Percentiles rank a stretch among this genome's conserved stretches.
These are phyloP conservation scores for Elsinoe arachidis DNA, from an alignment of 2,329 filamentous ascomycete species.

Conservation along the genomic window DNA sequence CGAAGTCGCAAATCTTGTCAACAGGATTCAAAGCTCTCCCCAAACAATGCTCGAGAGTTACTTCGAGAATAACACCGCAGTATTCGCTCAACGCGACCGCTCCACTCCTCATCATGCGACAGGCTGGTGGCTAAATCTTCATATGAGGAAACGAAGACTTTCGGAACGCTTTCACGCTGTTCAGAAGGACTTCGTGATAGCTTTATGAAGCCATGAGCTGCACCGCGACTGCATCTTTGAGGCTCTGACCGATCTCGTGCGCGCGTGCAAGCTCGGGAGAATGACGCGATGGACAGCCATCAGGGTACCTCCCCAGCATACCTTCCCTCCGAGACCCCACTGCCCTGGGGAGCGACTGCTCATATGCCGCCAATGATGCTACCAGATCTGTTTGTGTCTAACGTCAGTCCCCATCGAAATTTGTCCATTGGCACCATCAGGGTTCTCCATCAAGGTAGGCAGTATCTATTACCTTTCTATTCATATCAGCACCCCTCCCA, in stretches of 20 bases:
- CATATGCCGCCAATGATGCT: not conserved
- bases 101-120: too few species aligned
- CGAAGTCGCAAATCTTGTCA: too few species aligned
- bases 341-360: not conserved
- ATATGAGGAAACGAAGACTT: too few species aligned
- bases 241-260: not conserved
- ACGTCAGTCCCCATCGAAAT: not conserved
- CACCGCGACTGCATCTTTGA: too few species aligned
- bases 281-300: conserved; percentile 10
- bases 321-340: not conserved
- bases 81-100: too few species aligned
- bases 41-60: too few species aligned
- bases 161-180: too few species aligned
- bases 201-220: too few species aligned
- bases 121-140: too few species aligned
- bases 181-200: too few species aligned
- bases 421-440: conserved; percentile 12
- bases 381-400: not conserved
- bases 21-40: too few species aligned
- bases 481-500: not conserved
- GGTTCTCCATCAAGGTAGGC: conserved; percentile 8
- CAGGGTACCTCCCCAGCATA: conserved; percentile 7
- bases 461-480: not conserved
- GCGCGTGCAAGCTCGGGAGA: not conserved
- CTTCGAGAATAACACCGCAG: too few species aligned